phyloP scores from a whole-genome alignment of 1,139 yeast species.

The Chernovozyma aurita region DNA sequence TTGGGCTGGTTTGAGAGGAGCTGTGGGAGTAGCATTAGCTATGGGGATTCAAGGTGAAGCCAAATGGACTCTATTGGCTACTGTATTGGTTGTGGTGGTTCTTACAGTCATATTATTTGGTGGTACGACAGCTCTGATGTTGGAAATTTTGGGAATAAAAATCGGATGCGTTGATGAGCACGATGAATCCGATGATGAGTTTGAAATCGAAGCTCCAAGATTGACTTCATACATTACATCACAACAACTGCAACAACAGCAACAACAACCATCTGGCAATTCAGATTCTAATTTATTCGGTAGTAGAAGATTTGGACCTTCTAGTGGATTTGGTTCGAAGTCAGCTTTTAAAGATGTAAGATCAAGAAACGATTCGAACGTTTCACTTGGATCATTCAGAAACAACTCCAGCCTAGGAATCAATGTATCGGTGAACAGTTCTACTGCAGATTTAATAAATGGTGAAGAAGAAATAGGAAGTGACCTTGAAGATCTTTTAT shows the following conservation, averaged over 20 bases:
- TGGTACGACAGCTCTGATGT: slow-evolving; percentile 97
- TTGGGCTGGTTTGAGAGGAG: slow-evolving; percentile 99
- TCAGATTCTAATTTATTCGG: slow-evolving; percentile 19
- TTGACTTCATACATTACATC: slow-evolving; percentile 20
- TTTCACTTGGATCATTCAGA: slow-evolving; percentile 19
- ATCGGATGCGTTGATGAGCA: slow-evolving; percentile 84
- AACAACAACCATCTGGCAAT: background rate
- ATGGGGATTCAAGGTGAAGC: slow-evolving; percentile 96
- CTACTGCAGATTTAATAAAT: slow-evolving; percentile 14
- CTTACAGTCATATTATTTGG: slow-evolving; percentile 95
- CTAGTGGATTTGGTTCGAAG: slow-evolving; percentile 1
- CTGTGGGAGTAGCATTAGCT: slow-evolving; percentile 98
- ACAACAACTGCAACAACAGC: slow-evolving; percentile 11
- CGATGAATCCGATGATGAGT: slow-evolving; percentile 83
- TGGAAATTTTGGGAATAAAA: slow-evolving; percentile 87
- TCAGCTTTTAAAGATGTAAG: slow-evolving; percentile 13
- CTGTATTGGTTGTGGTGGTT: slow-evolving; percentile 94
- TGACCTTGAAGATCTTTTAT: slow-evolving; percentile 36
- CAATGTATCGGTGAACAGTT: slow-evolving; percentile 8
- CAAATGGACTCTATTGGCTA: slow-evolving; percentile 83
- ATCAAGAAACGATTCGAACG: slow-evolving; percentile 24
- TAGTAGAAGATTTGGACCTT: slow-evolving; percentile 26
- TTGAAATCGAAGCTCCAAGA: slow-evolving; percentile 81
- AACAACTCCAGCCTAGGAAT: slow-evolving; percentile 8
- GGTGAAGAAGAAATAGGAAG: slow-evolving; percentile 36